Evolutionary conservation across 257 asterid species (phyloP), one percentile per base, ranked within the genome.

Genomic region (Verbena officinalis): DNA sequence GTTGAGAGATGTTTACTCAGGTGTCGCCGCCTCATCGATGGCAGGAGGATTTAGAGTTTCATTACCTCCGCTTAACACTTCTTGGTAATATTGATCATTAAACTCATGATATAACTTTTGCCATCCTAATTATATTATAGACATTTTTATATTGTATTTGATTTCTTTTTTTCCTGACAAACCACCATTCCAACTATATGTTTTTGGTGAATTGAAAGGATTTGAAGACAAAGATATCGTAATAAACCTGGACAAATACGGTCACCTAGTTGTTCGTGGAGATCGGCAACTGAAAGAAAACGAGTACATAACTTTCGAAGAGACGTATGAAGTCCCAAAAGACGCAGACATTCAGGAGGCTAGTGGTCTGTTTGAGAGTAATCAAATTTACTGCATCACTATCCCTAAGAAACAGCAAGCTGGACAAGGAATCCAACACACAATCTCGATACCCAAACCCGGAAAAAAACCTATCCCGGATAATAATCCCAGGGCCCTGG

Each of bases 221-320:
- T 77, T 77, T 23, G 69, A 72, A 21, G 62, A 64, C 0, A 27
- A 55, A 13, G 62, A 77, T 9, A 54, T 77, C 46, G 57, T 52
- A 1, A 59, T 77, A 40, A 75, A 43, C 54, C 44, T 72, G 51
- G 73, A 77, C 19, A 77, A 72, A 30, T 68, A 72, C 43, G 81
- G 81, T 0, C 75, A 68, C 13, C 66, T 77, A 4, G 81, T 72
- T 4, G 81, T 77, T 8, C 81, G 81, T 1, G 81, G 81, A 10
- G 50, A 68, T 65, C 62, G 1, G 27, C 75, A 77, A 38, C 23
- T 72, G 20, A 67, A 21, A 3, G 73, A 59, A 9, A 75, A 68
- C 73, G 72, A 77, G 68, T 72, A 59, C 70, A 14, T 77, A 30
- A 63, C 46, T 55, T 77, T 77, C 22, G 75, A 77, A 4, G 81